These are phyloP conservation scores for Pistacia integerrima DNA, from an alignment of 345 rosid genomes.

Conservation along the genomic window DNA sequence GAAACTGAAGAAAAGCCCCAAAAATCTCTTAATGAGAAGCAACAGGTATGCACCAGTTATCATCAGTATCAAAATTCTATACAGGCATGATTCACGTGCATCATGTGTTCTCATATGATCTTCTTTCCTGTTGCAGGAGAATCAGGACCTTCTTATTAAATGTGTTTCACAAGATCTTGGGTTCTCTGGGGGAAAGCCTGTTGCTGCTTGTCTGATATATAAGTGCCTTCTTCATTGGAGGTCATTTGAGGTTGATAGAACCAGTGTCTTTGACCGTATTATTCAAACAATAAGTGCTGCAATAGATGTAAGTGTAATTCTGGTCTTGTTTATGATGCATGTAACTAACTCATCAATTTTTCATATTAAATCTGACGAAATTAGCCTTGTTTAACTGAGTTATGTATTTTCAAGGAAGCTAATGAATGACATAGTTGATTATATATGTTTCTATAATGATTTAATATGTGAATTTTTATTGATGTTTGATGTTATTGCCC, in stretches of 20 bases:
- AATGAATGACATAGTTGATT: neutral
- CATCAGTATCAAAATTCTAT: neutral
- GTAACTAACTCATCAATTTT: neutral
- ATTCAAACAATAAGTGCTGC: slow-evolving; percentile 83
- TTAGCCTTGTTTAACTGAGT: neutral
- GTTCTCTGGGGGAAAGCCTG: slow-evolving; percentile 80
- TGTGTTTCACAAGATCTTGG: slow-evolving; percentile 87
- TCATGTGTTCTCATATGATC: slow-evolving; percentile 4
- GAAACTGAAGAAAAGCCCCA: slow-evolving; percentile 86
- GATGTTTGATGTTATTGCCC: slow-evolving; percentile 23
- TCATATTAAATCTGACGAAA: neutral
- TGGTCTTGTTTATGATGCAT: neutral
- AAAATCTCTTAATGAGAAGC: slow-evolving; percentile 90
- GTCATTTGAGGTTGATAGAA: slow-evolving; percentile 92
- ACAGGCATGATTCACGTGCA: slow-evolving; percentile 10
- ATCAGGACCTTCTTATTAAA: slow-evolving; percentile 79
- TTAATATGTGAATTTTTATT: slow-evolving; percentile 12
- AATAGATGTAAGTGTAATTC: slow-evolving; percentile 56
- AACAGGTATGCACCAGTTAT: slow-evolving; percentile 56
- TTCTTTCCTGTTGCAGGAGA: slow-evolving; percentile 61
- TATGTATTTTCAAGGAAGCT: neutral
- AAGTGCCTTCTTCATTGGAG: slow-evolving; percentile 94
- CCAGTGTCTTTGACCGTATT: slow-evolving; percentile 80
- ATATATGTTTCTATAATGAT: slow-evolving; percentile 8
- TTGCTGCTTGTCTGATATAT: slow-evolving; percentile 92